Base-by-base conservation (phyloP, 2,329 filamentous ascomycete species). In the Pseudogymnoascus sp. region DNA sequence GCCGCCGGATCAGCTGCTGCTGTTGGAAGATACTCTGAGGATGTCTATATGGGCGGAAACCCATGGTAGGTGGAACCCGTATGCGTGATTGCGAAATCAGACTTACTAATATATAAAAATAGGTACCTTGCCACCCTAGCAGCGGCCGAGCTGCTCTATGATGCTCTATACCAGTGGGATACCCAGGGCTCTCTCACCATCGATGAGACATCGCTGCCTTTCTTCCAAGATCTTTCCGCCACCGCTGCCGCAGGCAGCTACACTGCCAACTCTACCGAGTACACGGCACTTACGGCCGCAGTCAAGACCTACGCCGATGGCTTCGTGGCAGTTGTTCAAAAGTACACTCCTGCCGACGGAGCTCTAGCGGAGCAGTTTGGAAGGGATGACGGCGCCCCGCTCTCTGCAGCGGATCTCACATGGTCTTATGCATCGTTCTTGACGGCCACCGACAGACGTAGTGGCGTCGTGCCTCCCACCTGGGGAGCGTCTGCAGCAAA, bases 81-180 rank as follows among this genome's bases (percentile, higher is more conserved):
- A n/a, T n/a, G 11, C 42, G 8, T 26, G 21, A 47, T 26, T 47
- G 26, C 2, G 6, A n/a, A 8, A 8, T 6, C 8, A 47, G 19
- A 47, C 21, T 7, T 21, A 3, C 42, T 47, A 47, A 47, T n/a
- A 47, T 47, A 24, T 47, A 21, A 6, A 6, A 26, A 47, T n/a
- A 47, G 42, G 42, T 90, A 91, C 69, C 80, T 93, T 13, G 82
- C 82, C 69, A 93, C 88, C 1, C 79, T 91, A 24, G 89, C 89
- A 1, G 89, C 89, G 0, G 91, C 90, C 2, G 90, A 95, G 75
- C 86, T 90, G 71, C 81, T 96, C 2, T 93, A 92, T 72, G 86
- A 89, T 69, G 87, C 90, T 0, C 71, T 92, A 1, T 86, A 87
- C 67, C 85, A 88, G 61, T 93, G 89, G 88, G 80, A 87, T 66